Percentiles rank a stretch among this genome's conserved stretches.
phyloP scores from a whole-genome alignment of 1,139 yeast genomes.

The Tardiomyces digboiensis region DNA sequence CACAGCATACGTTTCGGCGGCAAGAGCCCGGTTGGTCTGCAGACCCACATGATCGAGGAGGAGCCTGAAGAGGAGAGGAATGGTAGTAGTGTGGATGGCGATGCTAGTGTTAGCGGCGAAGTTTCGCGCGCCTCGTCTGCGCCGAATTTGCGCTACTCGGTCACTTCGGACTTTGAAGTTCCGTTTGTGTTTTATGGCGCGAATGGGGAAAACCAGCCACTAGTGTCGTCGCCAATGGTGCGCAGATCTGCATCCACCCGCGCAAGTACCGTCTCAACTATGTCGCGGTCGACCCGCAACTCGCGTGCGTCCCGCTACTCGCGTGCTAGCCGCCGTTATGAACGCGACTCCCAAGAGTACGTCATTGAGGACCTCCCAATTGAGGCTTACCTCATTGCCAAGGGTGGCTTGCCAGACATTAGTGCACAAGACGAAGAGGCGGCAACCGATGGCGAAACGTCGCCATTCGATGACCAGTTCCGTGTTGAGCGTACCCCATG shows the following conservation, averaged over 20 bases:
- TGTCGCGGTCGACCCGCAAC: slow-evolving; percentile 1
- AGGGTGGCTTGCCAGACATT: slow-evolving; percentile 1
- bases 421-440: neutral
- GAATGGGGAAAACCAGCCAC: slow-evolving; percentile 1
- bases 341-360: slow-evolving; percentile 11
- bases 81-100: no score
- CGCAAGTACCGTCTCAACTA: neutral
- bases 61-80: neutral
- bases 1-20: slow-evolving; percentile 1
- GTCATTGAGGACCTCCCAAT: slow-evolving; percentile 15
- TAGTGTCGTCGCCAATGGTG: neutral
- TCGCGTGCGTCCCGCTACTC: neutral
- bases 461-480: neutral
- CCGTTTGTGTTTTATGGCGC: slow-evolving; percentile 14
- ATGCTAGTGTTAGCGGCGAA: no score
- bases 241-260: slow-evolving; percentile 1
- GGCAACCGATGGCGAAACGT: neutral
- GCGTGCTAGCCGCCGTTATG: neutral
- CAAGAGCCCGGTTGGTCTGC: slow-evolving; percentile 1
- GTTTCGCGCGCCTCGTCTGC: neutral
- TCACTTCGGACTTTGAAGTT: slow-evolving; percentile 13
- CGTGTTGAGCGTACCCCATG: neutral
- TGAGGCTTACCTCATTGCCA: slow-evolving; percentile 14
- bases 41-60: slow-evolving; percentile 1
- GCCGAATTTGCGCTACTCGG: slow-evolving; percentile 6